Evolutionary conservation across 768 basidiomycete genomes (phyloP).

Genomic region (Boletus patriciae): DNA sequence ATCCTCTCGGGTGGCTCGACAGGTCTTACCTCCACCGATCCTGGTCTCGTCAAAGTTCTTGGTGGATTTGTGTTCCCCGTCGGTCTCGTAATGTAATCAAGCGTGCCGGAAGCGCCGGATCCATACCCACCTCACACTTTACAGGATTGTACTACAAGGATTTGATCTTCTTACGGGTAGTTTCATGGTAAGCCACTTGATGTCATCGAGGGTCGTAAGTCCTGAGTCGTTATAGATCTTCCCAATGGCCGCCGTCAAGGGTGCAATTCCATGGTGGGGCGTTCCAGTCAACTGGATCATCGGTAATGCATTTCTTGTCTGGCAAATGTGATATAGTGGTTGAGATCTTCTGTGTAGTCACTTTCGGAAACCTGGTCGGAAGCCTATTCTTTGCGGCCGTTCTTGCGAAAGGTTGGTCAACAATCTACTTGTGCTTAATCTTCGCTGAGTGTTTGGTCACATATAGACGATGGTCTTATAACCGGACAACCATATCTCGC

Average conservation of each 20-base stretch:
- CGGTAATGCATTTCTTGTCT: constrained; percentile 40
- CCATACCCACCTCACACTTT: not conserved
- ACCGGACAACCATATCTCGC: constrained; percentile 56
- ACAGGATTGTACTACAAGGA: constrained; percentile 71
- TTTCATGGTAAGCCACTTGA: constrained; percentile 55
- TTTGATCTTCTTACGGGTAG: constrained; percentile 73
- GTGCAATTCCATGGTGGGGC: constrained; percentile 69
- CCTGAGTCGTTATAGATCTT: constrained; percentile 47
- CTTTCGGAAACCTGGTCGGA: constrained; percentile 67
- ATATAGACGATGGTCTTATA: constrained; percentile 57
- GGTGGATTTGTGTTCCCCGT: constrained; percentile 73
- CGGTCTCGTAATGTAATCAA: constrained; percentile 69
- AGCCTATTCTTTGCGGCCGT: constrained; percentile 70
- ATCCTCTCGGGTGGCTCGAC: constrained; percentile 60
- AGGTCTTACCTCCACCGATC: constrained; percentile 50
- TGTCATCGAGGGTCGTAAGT: not conserved
- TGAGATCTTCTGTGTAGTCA: constrained; percentile 43
- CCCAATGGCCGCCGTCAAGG: constrained; percentile 64
- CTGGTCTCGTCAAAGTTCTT: constrained; percentile 66
- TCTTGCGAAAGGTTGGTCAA: constrained; percentile 58
- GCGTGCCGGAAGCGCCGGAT: not conserved
- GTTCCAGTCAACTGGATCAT: constrained; percentile 67
- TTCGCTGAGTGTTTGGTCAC: not conserved
- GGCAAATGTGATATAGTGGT: not conserved
- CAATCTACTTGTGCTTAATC: not conserved